Base-by-base conservation (phyloP, 495 filamentous ascomycete genomes). In the Neurospora terricola region DNA sequence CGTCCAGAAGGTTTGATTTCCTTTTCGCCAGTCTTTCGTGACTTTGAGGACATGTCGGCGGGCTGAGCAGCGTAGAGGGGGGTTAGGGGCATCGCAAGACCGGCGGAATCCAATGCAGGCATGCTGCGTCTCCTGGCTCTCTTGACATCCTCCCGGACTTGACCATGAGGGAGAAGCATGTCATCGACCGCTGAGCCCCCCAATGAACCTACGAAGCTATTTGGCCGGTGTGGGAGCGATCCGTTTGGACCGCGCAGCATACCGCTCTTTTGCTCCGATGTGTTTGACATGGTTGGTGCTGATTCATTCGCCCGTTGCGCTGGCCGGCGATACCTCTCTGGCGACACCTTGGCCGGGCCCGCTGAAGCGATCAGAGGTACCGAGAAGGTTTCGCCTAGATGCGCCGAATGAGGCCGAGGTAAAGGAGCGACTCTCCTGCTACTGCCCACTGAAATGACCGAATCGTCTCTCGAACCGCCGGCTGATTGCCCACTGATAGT, bases 81-180 rank as follows among this genome's bases (percentile, higher is more conserved):
- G 78, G 80, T 77, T 75, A 81, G 73, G 76, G 80, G 77, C 72
- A 74, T 78, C 72, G 82, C 78, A 79, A 85, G 87, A 74, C 87
- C 86, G 73, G 82, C 80, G 76, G 89, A 88, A 82, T 96, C 93
- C 77, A 97, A 87, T 69, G 88, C 92, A 72, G 92, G 92, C 84
- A 94, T 87, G 79, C 94, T 97, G 71, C 94, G 88, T 77, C 94
- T 88, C 74, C 94, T 86, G 82, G 94, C 92, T 74, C 91, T 87
- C 80, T 92, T 92, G 11, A 91, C 88, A 69, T 90, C 84, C 69
- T 95, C 93, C 21, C 87, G 83, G 40, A 80, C 62, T 16, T 80
- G 76, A 40, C 81, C 83, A 59, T 81, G 83, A 43, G 84, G 78
- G 54, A 90, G 75, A 43, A 81, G 83, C 79, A 86, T 84, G 73